phyloP scores from a whole-genome alignment of 2,329 filamentous ascomycete genomes.

The Phaeosphaeria sp. region DNA sequence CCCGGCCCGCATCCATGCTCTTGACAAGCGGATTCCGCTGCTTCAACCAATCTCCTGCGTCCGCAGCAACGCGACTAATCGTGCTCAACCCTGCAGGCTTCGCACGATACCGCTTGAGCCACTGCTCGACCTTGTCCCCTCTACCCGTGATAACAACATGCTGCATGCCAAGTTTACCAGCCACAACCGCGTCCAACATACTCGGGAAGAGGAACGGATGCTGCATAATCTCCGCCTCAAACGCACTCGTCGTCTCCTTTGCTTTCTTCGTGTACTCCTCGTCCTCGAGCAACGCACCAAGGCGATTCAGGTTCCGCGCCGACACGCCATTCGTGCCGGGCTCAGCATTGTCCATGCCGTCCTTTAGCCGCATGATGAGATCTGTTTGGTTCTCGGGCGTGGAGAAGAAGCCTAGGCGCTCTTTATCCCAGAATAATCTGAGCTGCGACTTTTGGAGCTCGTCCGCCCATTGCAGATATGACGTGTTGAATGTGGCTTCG shows the following conservation, averaged over 20 bases:
- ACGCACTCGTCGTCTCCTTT: slow-evolving; percentile 78
- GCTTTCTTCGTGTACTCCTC: slow-evolving; percentile 70
- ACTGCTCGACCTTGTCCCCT: slow-evolving; percentile 51
- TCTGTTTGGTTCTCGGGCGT: slow-evolving; percentile 69
- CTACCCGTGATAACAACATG: slow-evolving; percentile 64
- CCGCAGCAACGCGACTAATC: slow-evolving; percentile 45
- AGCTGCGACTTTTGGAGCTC: slow-evolving; percentile 80
- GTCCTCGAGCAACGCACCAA: slow-evolving; percentile 73
- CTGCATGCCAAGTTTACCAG: slow-evolving; percentile 72
- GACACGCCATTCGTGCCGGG: slow-evolving; percentile 89
- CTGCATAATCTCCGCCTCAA: slow-evolving; percentile 89
- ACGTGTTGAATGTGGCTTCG: slow-evolving; percentile 78
- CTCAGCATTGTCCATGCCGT: slow-evolving; percentile 91
- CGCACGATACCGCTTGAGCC: slow-evolving; percentile 50
- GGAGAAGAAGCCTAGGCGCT: slow-evolving; percentile 72
- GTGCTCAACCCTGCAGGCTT: slow-evolving; percentile 44
- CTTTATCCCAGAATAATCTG: slow-evolving; percentile 75
- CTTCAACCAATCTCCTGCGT: slow-evolving; percentile 56
- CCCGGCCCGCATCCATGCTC: slow-evolving; percentile 48
- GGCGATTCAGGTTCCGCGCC: slow-evolving; percentile 85
- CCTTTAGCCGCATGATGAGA: slow-evolving; percentile 85
- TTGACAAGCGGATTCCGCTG: slow-evolving; percentile 57
- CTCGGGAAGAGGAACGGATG: slow-evolving; percentile 92
- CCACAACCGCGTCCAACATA: slow-evolving; percentile 77
- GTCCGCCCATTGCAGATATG: slow-evolving; percentile 81